Evolutionary conservation across 2,329 filamentous ascomycete species (phyloP).

Genomic region (Trichoderma citrinoviride): DNA sequence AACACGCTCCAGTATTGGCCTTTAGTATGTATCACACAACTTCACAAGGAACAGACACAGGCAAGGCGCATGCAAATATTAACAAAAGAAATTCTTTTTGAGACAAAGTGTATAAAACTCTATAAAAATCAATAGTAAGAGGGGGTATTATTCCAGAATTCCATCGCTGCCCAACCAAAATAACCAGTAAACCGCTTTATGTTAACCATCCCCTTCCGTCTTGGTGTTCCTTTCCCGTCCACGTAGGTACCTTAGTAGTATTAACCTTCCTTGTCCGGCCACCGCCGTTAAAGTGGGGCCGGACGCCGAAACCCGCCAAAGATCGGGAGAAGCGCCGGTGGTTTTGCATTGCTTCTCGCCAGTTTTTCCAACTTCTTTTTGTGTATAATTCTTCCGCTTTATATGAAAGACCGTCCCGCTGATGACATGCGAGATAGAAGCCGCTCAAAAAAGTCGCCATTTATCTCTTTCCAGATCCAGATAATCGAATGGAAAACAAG

Average conservation of each 20-base stretch:
- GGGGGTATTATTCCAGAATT: slow-evolving; percentile 11
- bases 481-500: too few species aligned
- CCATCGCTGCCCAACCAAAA: slow-evolving; percentile 4
- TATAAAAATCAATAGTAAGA: not conserved
- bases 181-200: not conserved
- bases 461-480: not conserved
- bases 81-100: not conserved
- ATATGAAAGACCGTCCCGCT: too few species aligned
- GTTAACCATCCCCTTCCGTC: not conserved
- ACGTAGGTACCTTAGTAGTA: too few species aligned
- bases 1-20: not conserved
- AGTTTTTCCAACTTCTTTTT: not conserved
- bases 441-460: too few species aligned
- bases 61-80: too few species aligned
- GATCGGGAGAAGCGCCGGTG: slow-evolving; percentile 1
- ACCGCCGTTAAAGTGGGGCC: slow-evolving; percentile 9
- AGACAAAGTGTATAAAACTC: not conserved
- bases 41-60: too few species aligned
- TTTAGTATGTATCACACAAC: too few species aligned
- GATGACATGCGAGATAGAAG: too few species aligned
- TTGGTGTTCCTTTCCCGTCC: not conserved
- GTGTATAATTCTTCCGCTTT: not conserved
- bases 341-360: too few species aligned
- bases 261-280: not conserved
- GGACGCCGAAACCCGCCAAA: not conserved